These are phyloP conservation scores for Annulohypoxylon maeteangense DNA, from an alignment of 495 filamentous ascomycete genomes.

Conservation along the genomic window DNA sequence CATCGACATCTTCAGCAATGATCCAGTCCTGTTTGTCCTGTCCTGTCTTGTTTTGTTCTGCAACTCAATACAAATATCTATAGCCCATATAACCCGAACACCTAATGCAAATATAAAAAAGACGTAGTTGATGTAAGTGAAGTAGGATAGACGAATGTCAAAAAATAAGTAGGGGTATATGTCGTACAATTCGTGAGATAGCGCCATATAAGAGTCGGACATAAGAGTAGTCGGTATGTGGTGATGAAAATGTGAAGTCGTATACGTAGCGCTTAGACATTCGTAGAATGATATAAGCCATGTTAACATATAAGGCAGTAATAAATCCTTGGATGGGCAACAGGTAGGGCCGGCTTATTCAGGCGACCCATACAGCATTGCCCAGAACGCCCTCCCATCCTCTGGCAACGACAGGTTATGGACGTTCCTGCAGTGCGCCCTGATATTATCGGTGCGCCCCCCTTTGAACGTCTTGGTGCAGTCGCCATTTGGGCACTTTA, in stretches of 20 bases:
- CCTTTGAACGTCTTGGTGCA: conserved; percentile 23
- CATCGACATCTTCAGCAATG: not conserved
- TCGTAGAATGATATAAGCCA: not conserved
- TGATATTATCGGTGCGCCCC: conserved; percentile 34
- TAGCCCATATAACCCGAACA: not conserved
- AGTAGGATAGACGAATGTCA: not conserved
- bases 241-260: not conserved
- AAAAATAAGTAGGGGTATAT: conserved; percentile 16
- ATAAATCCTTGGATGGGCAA: not conserved
- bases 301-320: not conserved
- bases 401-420: conserved; percentile 10
- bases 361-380: not conserved
- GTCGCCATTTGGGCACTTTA: not conserved
- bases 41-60: conserved; percentile 16
- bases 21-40: conserved; percentile 30
- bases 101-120: not conserved
- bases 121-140: not conserved
- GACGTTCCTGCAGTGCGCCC: conserved; percentile 22
- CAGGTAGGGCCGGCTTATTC: not conserved
- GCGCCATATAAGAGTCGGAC: not conserved
- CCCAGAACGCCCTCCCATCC: conserved; percentile 26
- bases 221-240: not conserved
- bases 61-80: no score
- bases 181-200: conserved; percentile 4
- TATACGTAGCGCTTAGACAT: not conserved